These are phyloP conservation scores for Barbarea vulgaris DNA, from an alignment of 345 rosid genomes.

Conservation along the genomic window DNA sequence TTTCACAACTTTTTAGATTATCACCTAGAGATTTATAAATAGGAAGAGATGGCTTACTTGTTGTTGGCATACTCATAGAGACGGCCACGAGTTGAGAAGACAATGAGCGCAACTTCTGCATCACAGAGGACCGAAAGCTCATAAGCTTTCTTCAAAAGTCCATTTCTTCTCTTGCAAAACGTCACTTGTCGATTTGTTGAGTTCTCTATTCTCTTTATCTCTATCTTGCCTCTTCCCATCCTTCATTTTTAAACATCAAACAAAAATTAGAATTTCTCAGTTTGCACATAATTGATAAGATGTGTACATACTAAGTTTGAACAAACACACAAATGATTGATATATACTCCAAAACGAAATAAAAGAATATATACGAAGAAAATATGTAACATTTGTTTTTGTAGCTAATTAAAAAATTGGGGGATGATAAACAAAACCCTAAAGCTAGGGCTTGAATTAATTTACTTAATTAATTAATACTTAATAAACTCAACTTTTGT, in stretches of 20 bases:
- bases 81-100: constrained; percentile 96
- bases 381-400: not conserved
- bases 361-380: not conserved
- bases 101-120: constrained; percentile 92
- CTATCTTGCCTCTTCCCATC: constrained; percentile 98
- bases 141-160: constrained; percentile 88
- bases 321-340: not conserved
- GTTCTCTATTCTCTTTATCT: constrained; percentile 96
- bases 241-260: constrained; percentile 29
- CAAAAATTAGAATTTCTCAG: not conserved
- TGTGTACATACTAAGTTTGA: not conserved
- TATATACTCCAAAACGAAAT: not conserved
- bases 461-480: constrained; percentile 1
- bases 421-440: constrained; percentile 10
- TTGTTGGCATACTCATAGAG: constrained; percentile 93
- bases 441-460: constrained; percentile 32
- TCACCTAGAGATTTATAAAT: not conserved
- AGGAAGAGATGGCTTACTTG: constrained; percentile 53
- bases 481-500: constrained; percentile 11
- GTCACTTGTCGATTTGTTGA: constrained; percentile 93
- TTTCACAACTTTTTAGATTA: not conserved
- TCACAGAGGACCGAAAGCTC: constrained; percentile 88
- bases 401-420: not conserved
- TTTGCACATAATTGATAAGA: not conserved
- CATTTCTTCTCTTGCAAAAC: constrained; percentile 95